Conservation (phyloP, 805 yeast genomes). For the Nakazawaea ishiwadae region DNA sequence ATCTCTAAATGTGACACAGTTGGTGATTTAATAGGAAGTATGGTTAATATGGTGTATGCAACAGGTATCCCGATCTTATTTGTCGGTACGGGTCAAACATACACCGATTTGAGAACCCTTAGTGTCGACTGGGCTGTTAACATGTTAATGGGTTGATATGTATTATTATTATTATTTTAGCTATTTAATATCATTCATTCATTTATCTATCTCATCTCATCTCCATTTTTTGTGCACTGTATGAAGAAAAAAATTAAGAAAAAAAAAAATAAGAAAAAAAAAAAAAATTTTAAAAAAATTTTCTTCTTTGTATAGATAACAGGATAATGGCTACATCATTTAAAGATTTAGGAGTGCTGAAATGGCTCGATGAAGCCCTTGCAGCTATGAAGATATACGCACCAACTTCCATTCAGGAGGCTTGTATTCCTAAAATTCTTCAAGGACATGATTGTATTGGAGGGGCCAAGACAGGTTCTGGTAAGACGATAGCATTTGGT, state of each 20-base stretch:
- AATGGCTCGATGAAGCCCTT: conserved; percentile 83
- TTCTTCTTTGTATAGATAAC: too few relatives aligned
- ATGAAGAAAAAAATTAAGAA: background rate
- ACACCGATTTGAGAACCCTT: conserved; percentile 86
- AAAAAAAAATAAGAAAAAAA: background rate
- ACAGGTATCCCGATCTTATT: conserved; percentile 93
- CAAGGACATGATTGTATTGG: conserved; percentile 91
- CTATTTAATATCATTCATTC: background rate
- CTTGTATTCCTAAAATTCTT: conserved; percentile 84
- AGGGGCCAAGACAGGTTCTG: conserved; percentile 97
- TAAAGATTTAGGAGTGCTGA: conserved; percentile 66
- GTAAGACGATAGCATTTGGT: conserved; percentile 96
- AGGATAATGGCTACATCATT: conserved; percentile 35
- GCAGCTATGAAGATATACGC: conserved; percentile 72
- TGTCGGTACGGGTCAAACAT: conserved; percentile 96
- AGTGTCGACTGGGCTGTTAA: conserved; percentile 92
- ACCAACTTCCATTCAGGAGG: conserved; percentile 84
- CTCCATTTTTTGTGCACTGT: too few relatives aligned
- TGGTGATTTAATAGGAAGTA: conserved; percentile 92
- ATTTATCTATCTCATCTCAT: background rate
- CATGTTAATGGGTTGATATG: conserved; percentile 52
- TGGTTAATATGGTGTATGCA: conserved; percentile 96
- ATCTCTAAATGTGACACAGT: conserved; percentile 96
- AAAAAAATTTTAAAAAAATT: conserved; percentile 5
- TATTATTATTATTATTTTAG: background rate